phyloP scores from a whole-genome alignment of 768 basidiomycete species.

The Trametes punicea region DNA sequence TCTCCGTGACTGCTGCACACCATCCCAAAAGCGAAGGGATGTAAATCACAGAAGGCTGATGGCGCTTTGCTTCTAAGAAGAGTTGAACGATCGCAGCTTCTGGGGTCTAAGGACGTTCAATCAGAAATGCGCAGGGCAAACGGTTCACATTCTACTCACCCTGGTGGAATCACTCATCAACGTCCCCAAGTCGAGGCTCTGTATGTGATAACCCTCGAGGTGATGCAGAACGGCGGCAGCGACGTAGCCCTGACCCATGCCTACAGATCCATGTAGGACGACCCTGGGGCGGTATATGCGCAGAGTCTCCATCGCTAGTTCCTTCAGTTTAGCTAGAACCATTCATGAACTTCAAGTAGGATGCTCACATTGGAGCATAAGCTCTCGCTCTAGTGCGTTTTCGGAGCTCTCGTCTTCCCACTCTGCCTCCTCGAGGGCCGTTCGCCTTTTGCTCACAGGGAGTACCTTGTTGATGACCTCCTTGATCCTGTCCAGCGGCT shows the following conservation, averaged over 20 bases:
- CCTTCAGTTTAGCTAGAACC: constrained; percentile 10
- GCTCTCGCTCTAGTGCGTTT: constrained; percentile 85
- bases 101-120: constrained; percentile 50
- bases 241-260: constrained; percentile 90
- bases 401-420: constrained; percentile 81
- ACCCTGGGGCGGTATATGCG: constrained; percentile 89
- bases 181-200: constrained; percentile 87
- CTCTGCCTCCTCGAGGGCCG: constrained; percentile 91
- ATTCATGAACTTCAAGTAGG: not conserved
- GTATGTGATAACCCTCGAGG: constrained; percentile 93
- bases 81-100: constrained; percentile 94
- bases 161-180: constrained; percentile 86
- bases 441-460: constrained; percentile 77
- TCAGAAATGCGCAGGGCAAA: not conserved
- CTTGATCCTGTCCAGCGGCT: constrained; percentile 70
- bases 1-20: constrained; percentile 83
- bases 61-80: constrained; percentile 94
- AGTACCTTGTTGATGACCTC: constrained; percentile 67
- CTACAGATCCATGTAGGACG: constrained; percentile 69
- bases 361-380: constrained; percentile 77
- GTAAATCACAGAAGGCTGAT: constrained; percentile 94
- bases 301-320: constrained; percentile 82
- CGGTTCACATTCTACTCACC: constrained; percentile 45
- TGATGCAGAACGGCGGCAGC: constrained; percentile 91
- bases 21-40: constrained; percentile 87